Conservation (phyloP, 257 asterid species). For the Solanum dulcamara region DNA sequence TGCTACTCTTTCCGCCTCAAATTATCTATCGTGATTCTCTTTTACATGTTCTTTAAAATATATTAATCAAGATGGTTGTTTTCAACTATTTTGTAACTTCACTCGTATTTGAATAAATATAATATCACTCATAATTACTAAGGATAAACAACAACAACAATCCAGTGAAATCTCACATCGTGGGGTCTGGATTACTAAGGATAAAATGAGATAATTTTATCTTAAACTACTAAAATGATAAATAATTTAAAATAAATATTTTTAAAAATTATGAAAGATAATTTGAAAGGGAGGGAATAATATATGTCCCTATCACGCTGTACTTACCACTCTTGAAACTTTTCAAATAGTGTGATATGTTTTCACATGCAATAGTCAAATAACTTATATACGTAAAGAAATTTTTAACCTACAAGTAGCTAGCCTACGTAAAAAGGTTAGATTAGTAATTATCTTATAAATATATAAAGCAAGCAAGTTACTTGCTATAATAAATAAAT, state of each 20-base stretch:
- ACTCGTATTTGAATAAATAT: too few relatives aligned
- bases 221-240: not conserved
- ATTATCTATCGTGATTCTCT: not conserved
- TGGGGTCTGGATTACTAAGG: too few relatives aligned
- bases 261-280: too few relatives aligned
- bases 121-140: too few relatives aligned
- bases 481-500: not conserved
- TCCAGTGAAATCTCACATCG: too few relatives aligned
- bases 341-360: not conserved
- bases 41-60: not conserved
- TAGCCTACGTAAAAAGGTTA: not conserved
- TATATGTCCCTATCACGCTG: constrained; percentile 15
- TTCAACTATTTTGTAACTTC: not conserved
- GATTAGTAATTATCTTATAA: not conserved
- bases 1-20: not conserved
- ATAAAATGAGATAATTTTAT: not conserved
- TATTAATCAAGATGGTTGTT: not conserved
- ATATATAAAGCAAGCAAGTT: not conserved
- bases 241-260: not conserved
- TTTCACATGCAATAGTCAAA: not conserved
- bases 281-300: accelerated
- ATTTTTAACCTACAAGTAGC: not conserved
- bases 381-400: not conserved
- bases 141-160: too few relatives aligned
- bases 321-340: constrained; percentile 26